Conservation (phyloP, 257 asterid species). For the Solanum stenotomum region DNA sequence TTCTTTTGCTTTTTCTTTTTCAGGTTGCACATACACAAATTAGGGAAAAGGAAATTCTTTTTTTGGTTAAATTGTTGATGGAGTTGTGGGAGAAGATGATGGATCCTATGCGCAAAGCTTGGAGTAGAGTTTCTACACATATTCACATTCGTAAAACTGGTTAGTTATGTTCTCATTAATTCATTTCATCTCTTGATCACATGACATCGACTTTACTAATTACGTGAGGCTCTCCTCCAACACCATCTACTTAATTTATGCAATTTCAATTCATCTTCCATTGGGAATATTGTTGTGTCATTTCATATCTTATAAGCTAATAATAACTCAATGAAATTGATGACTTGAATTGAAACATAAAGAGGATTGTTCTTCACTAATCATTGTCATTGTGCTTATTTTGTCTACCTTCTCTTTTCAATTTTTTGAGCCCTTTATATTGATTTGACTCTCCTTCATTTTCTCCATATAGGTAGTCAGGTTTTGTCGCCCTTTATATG, state of each 20-base stretch:
- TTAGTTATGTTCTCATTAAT: not conserved
- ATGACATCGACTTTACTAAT: not conserved
- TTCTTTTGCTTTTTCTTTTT: not conserved
- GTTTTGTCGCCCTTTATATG: not conserved
- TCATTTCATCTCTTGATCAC: no score
- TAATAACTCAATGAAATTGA: not conserved
- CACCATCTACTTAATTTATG: not conserved
- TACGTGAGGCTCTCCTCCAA: not conserved
- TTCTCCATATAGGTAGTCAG: not conserved
- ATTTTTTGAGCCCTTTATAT: no score
- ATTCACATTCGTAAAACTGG: conserved; percentile 38
- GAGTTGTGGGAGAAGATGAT: conserved; percentile 37
- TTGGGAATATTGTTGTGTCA: not conserved
- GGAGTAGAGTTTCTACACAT: conserved; percentile 36
- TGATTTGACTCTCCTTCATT: not conserved
- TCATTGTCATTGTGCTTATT: no score
- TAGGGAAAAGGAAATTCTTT: not conserved
- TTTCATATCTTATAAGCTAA: not conserved
- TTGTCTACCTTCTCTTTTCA: no score
- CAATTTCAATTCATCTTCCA: not conserved
- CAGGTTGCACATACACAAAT: not conserved
- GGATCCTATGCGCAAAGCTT: conserved; percentile 39
- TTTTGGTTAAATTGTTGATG: not conserved
- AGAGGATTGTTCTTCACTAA: no score
- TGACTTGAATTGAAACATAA: not conserved